A percentile compares a stretch with the other conserved stretches of the same genome.
phyloP scores from a whole-genome alignment of 2,329 filamentous ascomycete genomes.

The Peltaster fructicola region DNA sequence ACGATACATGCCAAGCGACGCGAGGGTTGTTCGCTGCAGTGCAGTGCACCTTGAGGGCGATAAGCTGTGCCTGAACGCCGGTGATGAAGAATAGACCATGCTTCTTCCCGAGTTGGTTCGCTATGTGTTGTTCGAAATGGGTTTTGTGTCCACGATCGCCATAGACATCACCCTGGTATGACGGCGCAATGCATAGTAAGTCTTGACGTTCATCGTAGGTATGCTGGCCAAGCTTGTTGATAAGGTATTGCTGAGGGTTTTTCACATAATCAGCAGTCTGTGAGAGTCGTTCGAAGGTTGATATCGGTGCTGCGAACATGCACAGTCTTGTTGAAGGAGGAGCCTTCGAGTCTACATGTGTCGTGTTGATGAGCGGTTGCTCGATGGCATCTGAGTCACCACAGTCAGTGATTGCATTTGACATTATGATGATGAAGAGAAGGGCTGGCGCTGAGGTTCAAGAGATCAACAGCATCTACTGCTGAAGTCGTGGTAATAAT shows the following conservation, averaged over 20 bases:
- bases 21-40: conserved; percentile 2
- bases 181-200: conserved; percentile 5
- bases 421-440: too few relatives aligned
- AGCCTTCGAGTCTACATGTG: too few relatives aligned
- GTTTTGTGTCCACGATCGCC: conserved; percentile 8
- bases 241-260: conserved; percentile 7
- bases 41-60: conserved; percentile 8
- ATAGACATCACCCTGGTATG: conserved; percentile 8
- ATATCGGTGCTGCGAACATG: background rate
- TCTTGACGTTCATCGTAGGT: conserved; percentile 5
- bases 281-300: background rate
- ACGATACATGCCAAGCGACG: conserved; percentile 10
- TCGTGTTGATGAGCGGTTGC: background rate
- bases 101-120: conserved; percentile 8
- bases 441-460: too few relatives aligned
- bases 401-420: background rate
- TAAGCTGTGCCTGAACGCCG: conserved; percentile 10
- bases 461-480: too few relatives aligned
- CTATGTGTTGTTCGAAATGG: conserved; percentile 9
- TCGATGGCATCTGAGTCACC: background rate
- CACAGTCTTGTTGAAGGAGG: background rate
- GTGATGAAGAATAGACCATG: conserved; percentile 12
- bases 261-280: conserved; percentile 1
- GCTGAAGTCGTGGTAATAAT: too few relatives aligned
- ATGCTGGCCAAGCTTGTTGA: conserved; percentile 4